phyloP scores from a whole-genome alignment of 2,329 filamentous ascomycete species.

The Furcasterigmium sp. region DNA sequence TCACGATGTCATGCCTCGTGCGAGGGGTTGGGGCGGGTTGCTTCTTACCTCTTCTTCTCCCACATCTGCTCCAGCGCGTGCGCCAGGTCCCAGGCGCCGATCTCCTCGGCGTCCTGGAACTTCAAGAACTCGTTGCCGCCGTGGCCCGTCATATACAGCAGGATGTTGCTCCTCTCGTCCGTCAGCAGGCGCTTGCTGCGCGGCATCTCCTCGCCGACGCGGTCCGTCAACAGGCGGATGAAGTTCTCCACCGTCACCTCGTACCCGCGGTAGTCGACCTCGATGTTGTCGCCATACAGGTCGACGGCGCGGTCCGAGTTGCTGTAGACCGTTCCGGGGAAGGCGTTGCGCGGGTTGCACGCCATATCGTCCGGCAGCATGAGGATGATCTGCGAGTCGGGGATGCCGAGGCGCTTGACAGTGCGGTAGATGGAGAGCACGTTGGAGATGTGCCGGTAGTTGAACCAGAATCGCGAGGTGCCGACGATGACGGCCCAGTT shows the following conservation, averaged over 20 bases:
- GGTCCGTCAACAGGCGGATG: conserved; percentile 88
- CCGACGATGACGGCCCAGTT: conserved; percentile 99
- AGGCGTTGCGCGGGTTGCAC: conserved; percentile 96
- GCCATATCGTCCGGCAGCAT: conserved; percentile 99
- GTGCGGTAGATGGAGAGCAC: conserved; percentile 96
- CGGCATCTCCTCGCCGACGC: conserved; percentile 90
- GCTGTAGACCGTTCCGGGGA: conserved; percentile 96
- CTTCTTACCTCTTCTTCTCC: conserved; percentile 88
- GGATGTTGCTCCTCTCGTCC: conserved; percentile 91
- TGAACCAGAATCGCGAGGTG: conserved; percentile 99
- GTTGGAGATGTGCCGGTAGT: conserved; percentile 97
- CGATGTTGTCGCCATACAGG: conserved; percentile 96
- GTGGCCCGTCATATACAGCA: conserved; percentile 99
- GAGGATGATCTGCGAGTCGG: conserved; percentile 97
- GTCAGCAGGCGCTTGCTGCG: conserved; percentile 90
- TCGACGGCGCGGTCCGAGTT: conserved; percentile 95
- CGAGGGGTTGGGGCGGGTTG: neutral
- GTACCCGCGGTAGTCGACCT: conserved; percentile 96
- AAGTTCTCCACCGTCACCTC: conserved; percentile 99
- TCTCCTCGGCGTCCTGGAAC: conserved; percentile 97
- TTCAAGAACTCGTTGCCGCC: conserved; percentile 97
- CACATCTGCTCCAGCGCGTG: conserved; percentile 99
- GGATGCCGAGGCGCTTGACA: conserved; percentile 94
- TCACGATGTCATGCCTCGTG: no score
- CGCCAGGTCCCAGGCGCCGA: conserved; percentile 90